Conservation (phyloP, 441 rosid species). For the Capsella rubella region DNA sequence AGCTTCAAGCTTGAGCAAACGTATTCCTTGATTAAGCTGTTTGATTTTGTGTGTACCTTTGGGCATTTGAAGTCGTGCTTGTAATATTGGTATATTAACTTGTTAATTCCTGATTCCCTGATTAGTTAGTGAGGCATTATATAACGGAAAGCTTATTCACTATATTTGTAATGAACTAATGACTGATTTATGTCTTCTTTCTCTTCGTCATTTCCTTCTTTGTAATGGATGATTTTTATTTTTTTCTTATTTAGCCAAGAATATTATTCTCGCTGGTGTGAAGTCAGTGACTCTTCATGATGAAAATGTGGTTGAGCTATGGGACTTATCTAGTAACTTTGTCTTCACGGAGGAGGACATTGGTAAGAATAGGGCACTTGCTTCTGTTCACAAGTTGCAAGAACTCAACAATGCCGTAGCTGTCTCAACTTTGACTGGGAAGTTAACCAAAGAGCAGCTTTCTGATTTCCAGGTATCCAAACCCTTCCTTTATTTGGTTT, state of each 20-base stretch:
- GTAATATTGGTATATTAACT: not conserved
- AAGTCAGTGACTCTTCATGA: constrained; percentile 94
- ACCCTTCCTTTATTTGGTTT: not conserved
- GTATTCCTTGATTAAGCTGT: constrained; percentile 7
- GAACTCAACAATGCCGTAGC: constrained; percentile 90
- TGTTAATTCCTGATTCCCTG: not conserved
- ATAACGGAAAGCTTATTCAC: not conserved
- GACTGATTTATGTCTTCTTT: not conserved
- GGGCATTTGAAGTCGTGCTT: not conserved
- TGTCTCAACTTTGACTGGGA: constrained; percentile 69
- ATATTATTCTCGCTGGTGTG: constrained; percentile 94
- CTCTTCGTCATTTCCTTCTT: not conserved
- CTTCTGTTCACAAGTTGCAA: constrained; percentile 87
- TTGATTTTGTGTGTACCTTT: constrained; percentile 20
- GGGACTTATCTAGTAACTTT: constrained; percentile 92
- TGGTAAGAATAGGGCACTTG: constrained; percentile 91
- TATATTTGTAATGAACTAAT: not conserved
- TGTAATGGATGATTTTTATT: not conserved
- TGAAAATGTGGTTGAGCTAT: constrained; percentile 76
- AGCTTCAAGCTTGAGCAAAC: constrained; percentile 15
- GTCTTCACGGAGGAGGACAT: constrained; percentile 78
- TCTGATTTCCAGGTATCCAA: constrained; percentile 70
- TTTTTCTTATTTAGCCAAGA: constrained; percentile 70
- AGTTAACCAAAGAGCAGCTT: constrained; percentile 74
- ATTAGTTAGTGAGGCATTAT: constrained; percentile 13